Conservation (phyloP, 768 basidiomycete species). For the Lentinula edodes region DNA sequence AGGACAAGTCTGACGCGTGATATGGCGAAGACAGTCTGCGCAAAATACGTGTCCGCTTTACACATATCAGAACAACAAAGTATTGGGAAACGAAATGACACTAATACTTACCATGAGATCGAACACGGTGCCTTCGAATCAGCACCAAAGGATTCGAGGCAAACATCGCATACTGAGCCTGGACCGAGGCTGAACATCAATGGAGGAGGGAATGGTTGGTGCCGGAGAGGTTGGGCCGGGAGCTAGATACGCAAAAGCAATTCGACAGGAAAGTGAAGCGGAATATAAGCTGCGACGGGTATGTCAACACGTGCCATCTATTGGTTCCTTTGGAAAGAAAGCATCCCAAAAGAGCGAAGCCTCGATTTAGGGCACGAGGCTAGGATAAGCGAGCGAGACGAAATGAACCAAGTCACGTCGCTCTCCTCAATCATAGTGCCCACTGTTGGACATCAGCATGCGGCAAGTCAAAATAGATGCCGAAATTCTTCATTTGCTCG, state of each 20-base stretch:
- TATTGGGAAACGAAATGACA: not conserved
- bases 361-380: constrained; percentile 6
- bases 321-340: not conserved
- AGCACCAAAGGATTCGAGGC: constrained; percentile 56
- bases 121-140: constrained; percentile 54
- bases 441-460: not conserved
- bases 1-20: constrained; percentile 50
- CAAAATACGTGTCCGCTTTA: constrained; percentile 67
- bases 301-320: constrained; percentile 10
- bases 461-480: not conserved
- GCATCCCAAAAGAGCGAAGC: not conserved
- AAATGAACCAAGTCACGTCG: constrained; percentile 7
- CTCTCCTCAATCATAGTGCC: not conserved
- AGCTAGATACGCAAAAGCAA: constrained; percentile 18
- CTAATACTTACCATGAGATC: constrained; percentile 34
- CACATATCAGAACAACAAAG: not conserved
- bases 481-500: not conserved
- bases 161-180: constrained; percentile 71
- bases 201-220: constrained; percentile 23
- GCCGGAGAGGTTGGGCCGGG: constrained; percentile 16
- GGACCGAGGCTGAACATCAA: constrained; percentile 64
- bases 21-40: constrained; percentile 37
- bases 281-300: constrained; percentile 17
- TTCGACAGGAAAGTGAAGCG: constrained; percentile 14
- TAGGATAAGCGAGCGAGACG: constrained; percentile 6